Conservation (phyloP, 179 eudicot species). For the Spergularia azorica region DNA sequence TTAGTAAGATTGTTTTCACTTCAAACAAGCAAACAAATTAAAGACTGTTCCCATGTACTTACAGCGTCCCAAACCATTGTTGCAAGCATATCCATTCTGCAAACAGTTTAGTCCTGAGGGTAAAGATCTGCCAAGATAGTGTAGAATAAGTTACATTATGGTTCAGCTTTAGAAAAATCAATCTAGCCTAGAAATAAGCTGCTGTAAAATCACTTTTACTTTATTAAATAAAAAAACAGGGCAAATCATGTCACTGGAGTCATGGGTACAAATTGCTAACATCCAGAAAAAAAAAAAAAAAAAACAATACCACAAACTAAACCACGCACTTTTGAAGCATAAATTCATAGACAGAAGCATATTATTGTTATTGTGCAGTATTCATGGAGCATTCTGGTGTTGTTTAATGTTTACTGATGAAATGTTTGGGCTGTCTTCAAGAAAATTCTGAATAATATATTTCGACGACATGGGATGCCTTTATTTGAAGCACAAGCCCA, state of each 20-base stretch:
- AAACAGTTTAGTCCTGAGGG: constrained; percentile 75
- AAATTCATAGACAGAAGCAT: background rate
- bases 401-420: background rate
- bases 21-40: background rate
- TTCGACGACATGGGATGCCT: no score
- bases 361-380: background rate
- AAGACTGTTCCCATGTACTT: constrained; percentile 32
- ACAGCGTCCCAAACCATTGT: constrained; percentile 64
- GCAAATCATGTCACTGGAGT: no score
- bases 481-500: no score
- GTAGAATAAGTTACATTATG: background rate
- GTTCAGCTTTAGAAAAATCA: background rate
- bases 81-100: constrained; percentile 61
- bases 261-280: no score
- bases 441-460: no score
- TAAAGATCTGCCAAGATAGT: constrained; percentile 44
- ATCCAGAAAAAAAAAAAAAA: background rate
- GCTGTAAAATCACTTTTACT: no score
- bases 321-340: background rate
- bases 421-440: no score
- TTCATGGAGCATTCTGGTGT: background rate
- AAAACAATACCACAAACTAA: background rate
- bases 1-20: background rate
- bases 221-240: no score
- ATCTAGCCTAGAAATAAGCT: no score